Base-by-base conservation (phyloP, 192 early-diverging fungal genomes). In the Backusella liffmaniae region DNA sequence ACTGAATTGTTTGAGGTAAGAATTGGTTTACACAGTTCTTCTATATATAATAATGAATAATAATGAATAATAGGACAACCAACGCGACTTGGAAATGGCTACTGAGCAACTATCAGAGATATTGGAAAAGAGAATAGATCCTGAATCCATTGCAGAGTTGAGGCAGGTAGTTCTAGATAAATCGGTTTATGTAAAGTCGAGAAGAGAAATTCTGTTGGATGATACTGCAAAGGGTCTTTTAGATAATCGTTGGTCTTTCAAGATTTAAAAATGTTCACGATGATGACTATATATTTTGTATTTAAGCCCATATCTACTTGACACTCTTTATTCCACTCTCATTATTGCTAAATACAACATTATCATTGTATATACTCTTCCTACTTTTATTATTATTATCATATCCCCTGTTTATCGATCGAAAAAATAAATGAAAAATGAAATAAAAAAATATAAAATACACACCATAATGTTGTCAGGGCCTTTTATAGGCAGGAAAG, bases 61-160 rank as follows among this genome's bases (percentile, higher is more conserved):
- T 32, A 3, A 32, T 32, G 32, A 32, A 32, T 32, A 44, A 44
- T 44, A 44, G 42, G 94, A 98, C 82, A 99, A 99, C 84, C 98
- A 99, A 88, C 88, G 93, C 5, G 96, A 99, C 76, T 82, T 99
- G n/a, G 97, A 99, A 81, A 95, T 98, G 90, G 96, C 97, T 18
- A 96, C 96, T 15, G 98, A 99, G 85, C 88, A 93, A 56, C 87
- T 99, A 66, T 94, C 93, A 42, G 96, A 94, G 80, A 81, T 99
- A 53, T 82, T 99, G 30, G 98, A 99, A 86, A 91, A 92, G 73
- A 92, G 91, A 3, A 90, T 98, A 51, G 85, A 91, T 77, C 81
- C 88, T 73, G 88, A 90, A 73, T 89, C 89, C 56, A 94, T 97
- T 80, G 82, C 89, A 10, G 91, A 94, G 56, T 80, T 97, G 81